Evolutionary conservation across 2,329 filamentous ascomycete species (phyloP), one percentile per base, ranked within the genome.

Genomic region (Simplicillium aogashimaense): DNA sequence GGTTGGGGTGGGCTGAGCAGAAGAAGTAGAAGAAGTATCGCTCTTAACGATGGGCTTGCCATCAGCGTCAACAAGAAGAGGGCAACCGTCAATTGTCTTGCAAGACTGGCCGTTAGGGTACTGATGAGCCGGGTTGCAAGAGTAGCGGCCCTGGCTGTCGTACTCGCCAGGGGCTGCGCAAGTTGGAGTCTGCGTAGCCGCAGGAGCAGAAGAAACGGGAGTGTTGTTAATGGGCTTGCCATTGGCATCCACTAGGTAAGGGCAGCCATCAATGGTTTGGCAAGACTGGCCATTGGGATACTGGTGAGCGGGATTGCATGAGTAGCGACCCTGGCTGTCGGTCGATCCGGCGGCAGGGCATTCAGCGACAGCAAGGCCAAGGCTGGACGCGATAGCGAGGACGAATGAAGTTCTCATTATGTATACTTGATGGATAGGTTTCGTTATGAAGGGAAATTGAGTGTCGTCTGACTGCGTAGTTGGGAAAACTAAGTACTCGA

Each of bases 121-220:
- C 40, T 47, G 32, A 31, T 48, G 44, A 3, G 45, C 48, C 13
- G 47, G 48, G 44, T 49, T 49, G 44, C 48, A 50, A 17, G 39
- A 41, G 44, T 49, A 49, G 25, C 45, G 40, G 39, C 48, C 48
- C 29, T 41, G 20, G 36, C 25, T 29, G 38, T 45, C 44, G 12
- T 40, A 45, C 6, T 34, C 13, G 29, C 47, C 47, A 5, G 37
- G 17, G 13, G 34, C 42, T 30, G 38, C 42, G 32, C 41, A 45
- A 38, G 41, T 36, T 41, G 43, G 43, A 18, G 28, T 41, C 5
- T 41, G 37, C 33, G 44, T 25, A 6, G 20, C 12, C 11, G 16
- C 20, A 25, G 20, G 20, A 25, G 20, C 20, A 9, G 20, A 25
- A 25, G 20, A 25, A 9, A 9, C 20, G 20, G 20, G 20, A 25